Base-by-base conservation (phyloP, 495 filamentous ascomycete genomes). In the Lentithecium fluviatile region DNA sequence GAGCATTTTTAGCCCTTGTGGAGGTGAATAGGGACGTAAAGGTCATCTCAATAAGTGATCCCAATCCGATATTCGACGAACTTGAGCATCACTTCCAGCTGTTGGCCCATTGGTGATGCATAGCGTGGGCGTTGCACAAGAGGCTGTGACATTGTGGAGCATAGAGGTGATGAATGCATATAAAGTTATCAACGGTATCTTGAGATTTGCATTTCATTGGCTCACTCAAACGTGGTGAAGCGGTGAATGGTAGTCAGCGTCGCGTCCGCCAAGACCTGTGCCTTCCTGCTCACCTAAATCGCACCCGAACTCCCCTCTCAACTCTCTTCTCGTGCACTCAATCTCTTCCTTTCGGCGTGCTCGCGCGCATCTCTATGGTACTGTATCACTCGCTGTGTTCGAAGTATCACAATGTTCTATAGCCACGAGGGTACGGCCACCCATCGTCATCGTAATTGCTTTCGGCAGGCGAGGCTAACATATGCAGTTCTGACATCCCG, bases 401-500 rank as follows among this genome's bases (percentile, higher is more conserved):
- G 36, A 43, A 21, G 15, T 56, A 74, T 71, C 74, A 71, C 57
- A 58, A 96, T 96, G 91, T 96, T 96, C 69, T 96, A 95, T 74
- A 94, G 88, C 69, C 88, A 94, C 74, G 91, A 95, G 73, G 89
- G 91, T 93, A 77, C 68, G 84, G 70, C 43, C 48, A 32, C 20
- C n/a, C 37, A 56, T 17, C 45, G 23, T 51, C 52, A 19, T 52
- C 36, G n/a, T 40, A 20, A 43, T 32, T 32, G 15, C 52, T 3
- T 17, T 57, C 65, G 6, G 19, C 13, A 15, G 8, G 3, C 17
- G 20, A 60, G 48, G 52, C 67, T 66, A 40, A 75, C 50, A 2
- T 45, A 24, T 57, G 11, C 71, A 95, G 91, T 97, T 59, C 85
- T 98, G 53, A 96, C 89, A 5, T 91, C 83, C 45, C 85, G 86